Base-by-base conservation (phyloP, 2,329 filamentous ascomycete species). In the Teratosphaeria zuluensis region DNA sequence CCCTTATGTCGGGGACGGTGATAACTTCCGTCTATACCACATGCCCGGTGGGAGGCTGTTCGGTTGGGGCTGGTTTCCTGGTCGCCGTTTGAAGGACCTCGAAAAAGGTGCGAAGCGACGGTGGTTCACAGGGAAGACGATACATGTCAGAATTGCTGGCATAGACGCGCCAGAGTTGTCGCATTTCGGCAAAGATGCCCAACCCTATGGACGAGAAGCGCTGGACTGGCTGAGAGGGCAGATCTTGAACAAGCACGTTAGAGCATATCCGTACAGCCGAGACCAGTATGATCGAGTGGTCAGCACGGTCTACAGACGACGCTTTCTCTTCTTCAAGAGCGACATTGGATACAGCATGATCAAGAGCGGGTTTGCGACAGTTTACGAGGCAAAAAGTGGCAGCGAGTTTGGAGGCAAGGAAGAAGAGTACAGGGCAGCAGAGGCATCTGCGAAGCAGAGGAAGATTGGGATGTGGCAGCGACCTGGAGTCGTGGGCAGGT, bases 241-340 rank as follows among this genome's bases (percentile, higher is more conserved):
- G 71, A 78, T 97, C 9, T 76, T 84, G 24, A 80, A 87, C 60
- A 84, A 84, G 35, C 85, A 86, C 58, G 88, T 99, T 57, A 85
- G 92, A 59, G 89, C 85, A n/a, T 85, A 88, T 67, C 82, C 96
- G 56, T 90, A 92, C 74, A 86, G 85, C 60, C 83, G 86, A 56
- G 95, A 99, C 72, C 94, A 97, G 71, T 99, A 97, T 73, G 88
- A 92, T 64, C 86, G 94, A 53, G 85, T 95, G 5, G 90, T 99
- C 1, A 91, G 87, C 16, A 94, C 89, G 0, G 92, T 92, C 0
- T 89, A 84, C 67, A 48, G 55, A 51, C 53, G 64, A 56, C 55
- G 60, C 51, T 69, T 67, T 62, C 38, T 64, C 4, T 74, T 90
- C 9, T 79, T 89, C 60, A 85, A 84, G 65, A 83, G 82, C 59